Percentiles rank a stretch among this genome's conserved stretches.
These are phyloP conservation scores for Cyphellophora europaea DNA, from an alignment of 2,329 filamentous ascomycete genomes.

Conservation along the genomic window DNA sequence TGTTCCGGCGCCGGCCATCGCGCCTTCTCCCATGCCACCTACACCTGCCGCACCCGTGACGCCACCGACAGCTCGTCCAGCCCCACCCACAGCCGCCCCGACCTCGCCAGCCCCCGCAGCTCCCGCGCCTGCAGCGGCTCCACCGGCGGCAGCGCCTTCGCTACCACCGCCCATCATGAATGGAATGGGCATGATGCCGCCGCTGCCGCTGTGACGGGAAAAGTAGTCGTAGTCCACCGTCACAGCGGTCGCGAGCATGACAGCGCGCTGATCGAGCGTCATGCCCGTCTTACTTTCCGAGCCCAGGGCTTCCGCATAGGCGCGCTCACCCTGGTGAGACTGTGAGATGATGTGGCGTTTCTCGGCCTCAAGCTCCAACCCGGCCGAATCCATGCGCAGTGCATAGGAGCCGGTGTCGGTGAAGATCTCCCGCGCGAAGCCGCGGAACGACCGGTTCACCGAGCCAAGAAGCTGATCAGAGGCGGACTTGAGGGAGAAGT, in stretches of 20 bases:
- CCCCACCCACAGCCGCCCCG: slow-evolving; percentile 28
- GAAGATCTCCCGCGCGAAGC: slow-evolving; percentile 55
- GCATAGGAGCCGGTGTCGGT: slow-evolving; percentile 59
- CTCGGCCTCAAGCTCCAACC: slow-evolving; percentile 26
- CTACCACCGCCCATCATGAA: slow-evolving; percentile 38
- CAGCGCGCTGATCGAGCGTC: slow-evolving; percentile 56
- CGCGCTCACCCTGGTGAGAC: slow-evolving; percentile 20
- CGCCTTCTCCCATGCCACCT: slow-evolving; percentile 31
- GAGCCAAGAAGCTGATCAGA: slow-evolving; percentile 45
- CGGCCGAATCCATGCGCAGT: slow-evolving; percentile 54
- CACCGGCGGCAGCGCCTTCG: slow-evolving; percentile 23
- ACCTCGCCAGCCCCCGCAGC: slow-evolving; percentile 26
- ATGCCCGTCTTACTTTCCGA: slow-evolving; percentile 33
- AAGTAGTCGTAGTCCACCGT: slow-evolving; percentile 61
- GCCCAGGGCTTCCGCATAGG: slow-evolving; percentile 10
- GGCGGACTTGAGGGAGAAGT: slow-evolving; percentile 49
- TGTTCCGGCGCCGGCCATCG: slow-evolving; percentile 43
- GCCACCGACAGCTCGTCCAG: slow-evolving; percentile 22
- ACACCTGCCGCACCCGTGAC: slow-evolving; percentile 12
- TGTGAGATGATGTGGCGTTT: slow-evolving; percentile 30
- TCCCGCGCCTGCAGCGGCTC: slow-evolving; percentile 28
- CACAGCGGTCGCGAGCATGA: slow-evolving; percentile 58
- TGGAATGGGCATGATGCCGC: slow-evolving; percentile 42
- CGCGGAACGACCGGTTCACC: slow-evolving; percentile 55
- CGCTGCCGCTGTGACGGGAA: slow-evolving; percentile 46